These are phyloP conservation scores for Mycena epipterygia DNA, from an alignment of 768 basidiomycete genomes.

Conservation along the genomic window DNA sequence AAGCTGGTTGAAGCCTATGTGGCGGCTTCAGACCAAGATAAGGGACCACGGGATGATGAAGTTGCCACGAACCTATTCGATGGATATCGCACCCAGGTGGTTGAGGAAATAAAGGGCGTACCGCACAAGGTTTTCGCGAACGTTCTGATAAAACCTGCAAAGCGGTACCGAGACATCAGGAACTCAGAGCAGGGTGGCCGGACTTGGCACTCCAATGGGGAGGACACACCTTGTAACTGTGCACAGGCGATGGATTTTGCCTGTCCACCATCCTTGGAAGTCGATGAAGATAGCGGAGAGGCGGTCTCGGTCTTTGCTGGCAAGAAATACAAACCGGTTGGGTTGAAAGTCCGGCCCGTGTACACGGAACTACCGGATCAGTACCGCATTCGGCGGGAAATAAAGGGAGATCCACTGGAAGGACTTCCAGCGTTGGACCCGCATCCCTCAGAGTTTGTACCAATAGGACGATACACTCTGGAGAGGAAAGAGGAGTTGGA, in stretches of 20 bases:
- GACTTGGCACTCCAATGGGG: neutral
- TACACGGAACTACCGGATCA: conserved; percentile 36
- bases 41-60: neutral
- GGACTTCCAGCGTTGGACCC: conserved; percentile 31
- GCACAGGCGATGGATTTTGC: neutral
- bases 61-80: neutral
- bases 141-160: neutral
- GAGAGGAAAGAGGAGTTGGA: conserved; percentile 38
- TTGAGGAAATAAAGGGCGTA: neutral
- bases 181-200: neutral
- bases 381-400: conserved; percentile 28
- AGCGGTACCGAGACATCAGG: neutral
- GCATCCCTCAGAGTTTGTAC: conserved; percentile 38
- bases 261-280: neutral
- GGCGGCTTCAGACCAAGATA: neutral
- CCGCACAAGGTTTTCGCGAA: conserved; percentile 19
- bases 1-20: conserved; percentile 23
- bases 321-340: conserved; percentile 42
- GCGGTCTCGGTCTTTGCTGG: conserved; percentile 20
- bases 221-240: conserved; percentile 1
- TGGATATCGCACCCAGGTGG: neutral
- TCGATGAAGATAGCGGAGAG: neutral
- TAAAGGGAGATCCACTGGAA: conserved; percentile 43
- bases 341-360: conserved; percentile 37
- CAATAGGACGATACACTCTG: conserved; percentile 31